Percentiles rank a stretch among this genome's conserved stretches.
Evolutionary conservation across 768 basidiomycete species (phyloP).

Genomic region (Steccherinum ochraceum): DNA sequence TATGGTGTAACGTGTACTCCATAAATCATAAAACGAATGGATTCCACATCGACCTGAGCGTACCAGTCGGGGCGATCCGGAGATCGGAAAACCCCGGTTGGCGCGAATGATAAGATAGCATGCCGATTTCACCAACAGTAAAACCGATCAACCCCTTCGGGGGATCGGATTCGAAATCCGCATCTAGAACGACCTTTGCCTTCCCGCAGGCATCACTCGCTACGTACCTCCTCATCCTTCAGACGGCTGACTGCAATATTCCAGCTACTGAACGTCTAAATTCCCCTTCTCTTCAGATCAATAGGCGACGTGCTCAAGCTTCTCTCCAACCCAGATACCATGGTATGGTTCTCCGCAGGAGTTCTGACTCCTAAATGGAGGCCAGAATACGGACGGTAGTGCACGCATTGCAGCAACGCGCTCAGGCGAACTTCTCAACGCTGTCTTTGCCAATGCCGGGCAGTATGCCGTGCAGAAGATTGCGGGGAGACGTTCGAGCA

Average conservation of each 20-base stretch:
- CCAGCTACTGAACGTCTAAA: constrained; percentile 94
- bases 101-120: too few species aligned
- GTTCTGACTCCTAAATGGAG: constrained; percentile 84
- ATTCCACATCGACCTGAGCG: too few species aligned
- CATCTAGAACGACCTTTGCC: too few species aligned
- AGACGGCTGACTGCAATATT: neutral
- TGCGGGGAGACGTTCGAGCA: constrained; percentile 95
- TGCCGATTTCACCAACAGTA: too few species aligned
- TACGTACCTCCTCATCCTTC: too few species aligned
- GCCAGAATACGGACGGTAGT: constrained; percentile 69
- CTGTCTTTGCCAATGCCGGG: constrained; percentile 93
- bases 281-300: constrained; percentile 92
- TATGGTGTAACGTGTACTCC: too few species aligned
- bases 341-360: constrained; percentile 91
- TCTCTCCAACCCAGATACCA: constrained; percentile 61
- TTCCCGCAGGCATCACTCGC: too few species aligned
- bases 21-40: too few species aligned
- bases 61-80: too few species aligned
- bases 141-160: too few species aligned
- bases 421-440: constrained; percentile 89
- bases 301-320: constrained; percentile 89
- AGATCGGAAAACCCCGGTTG: too few species aligned
- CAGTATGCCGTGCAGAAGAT: constrained; percentile 93
- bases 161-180: too few species aligned
- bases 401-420: constrained; percentile 87